Base-by-base conservation (phyloP, 768 basidiomycete species). In the Cystofilobasidium capitatum region DNA sequence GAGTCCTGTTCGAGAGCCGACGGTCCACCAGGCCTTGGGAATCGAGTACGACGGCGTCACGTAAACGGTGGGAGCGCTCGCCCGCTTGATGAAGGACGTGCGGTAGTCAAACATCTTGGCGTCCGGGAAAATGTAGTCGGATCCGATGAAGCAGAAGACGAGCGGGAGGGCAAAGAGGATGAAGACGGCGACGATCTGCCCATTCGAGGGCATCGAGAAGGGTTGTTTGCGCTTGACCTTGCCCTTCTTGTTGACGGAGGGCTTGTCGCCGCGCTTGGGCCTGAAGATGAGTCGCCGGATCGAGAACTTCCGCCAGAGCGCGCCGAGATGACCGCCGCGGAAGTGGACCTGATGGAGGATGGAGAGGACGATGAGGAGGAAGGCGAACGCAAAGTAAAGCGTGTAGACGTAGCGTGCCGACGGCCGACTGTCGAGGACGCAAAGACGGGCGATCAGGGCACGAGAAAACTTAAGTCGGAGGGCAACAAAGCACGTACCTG, bases 21-120 rank as follows among this genome's bases (percentile, higher is more conserved):
- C 80, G 0, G 86, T 84, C 88, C 88, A 90, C 77, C 83, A 83
- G 0, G 84, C 80, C 74, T 87, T 88, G 55, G 73, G 71, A 66
- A 89, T 86, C 22, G 84, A 85, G 74, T 83, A 82, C 70, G 82
- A 80, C 4, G 85, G 82, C 42, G 79, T 77, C 14, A 72, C 65
- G 72, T 80, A 59, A 73, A 79, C 62, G 16, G 54, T 58, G 58
- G 72, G 73, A 71, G 78, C 81, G 5, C 73, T 76, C 3, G 75
- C 71, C 39, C 70, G 72, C 58, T 74, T 76, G n/a, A 63, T 59
- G 57, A 75, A 73, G 35, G 74, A 76, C 16, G 70, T 74, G 45
- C 49, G 61, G 72, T 26, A 73, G 74, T 12, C 68, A 37, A 69
- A 83, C 1, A 83, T 71, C n/a, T 75, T 78, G 0, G 79, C 75